A percentile compares a stretch with the other conserved stretches of the same genome.
Conservation (phyloP, 495 filamentous ascomycete genomes). For the Daldinia bambusicola region DNA sequence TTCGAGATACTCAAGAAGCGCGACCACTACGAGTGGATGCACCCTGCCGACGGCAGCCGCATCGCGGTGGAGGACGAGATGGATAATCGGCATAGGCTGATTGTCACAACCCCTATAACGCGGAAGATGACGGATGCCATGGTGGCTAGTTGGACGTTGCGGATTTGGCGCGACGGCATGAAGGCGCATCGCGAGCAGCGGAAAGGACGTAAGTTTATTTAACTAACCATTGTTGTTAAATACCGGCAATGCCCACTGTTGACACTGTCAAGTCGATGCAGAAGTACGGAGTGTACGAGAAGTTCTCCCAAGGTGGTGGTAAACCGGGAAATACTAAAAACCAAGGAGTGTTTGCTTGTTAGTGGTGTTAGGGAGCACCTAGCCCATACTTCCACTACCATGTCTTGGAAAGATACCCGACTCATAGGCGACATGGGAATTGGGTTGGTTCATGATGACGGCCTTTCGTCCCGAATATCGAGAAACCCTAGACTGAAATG, state of each 20-base stretch:
- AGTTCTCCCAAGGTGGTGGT: conserved; percentile 38
- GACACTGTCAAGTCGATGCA: conserved; percentile 16
- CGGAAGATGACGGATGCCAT: conserved; percentile 45
- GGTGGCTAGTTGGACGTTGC: conserved; percentile 51
- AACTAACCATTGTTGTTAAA: neutral
- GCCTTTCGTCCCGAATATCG: neutral
- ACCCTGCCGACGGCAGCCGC: conserved; percentile 28
- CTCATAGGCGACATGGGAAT: neutral
- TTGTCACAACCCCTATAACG: conserved; percentile 43
- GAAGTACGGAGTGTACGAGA: conserved; percentile 30
- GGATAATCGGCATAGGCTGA: conserved; percentile 30
- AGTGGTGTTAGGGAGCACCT: neutral
- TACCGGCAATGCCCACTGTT: neutral
- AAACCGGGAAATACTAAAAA: neutral
- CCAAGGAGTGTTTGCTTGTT: neutral
- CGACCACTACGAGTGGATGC: conserved; percentile 44
- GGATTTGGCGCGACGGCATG: conserved; percentile 45
- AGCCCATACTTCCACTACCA: no score
- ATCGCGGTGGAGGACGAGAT: conserved; percentile 44
- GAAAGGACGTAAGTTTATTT: conserved; percentile 18
- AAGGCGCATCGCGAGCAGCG: conserved; percentile 5
- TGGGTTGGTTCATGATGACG: neutral
- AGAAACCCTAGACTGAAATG: conserved; percentile 8
- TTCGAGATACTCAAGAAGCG: conserved; percentile 38
- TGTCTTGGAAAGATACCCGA: neutral